Conservation (phyloP, 2,329 filamentous ascomycete species). For the Xylaria polymorpha region DNA sequence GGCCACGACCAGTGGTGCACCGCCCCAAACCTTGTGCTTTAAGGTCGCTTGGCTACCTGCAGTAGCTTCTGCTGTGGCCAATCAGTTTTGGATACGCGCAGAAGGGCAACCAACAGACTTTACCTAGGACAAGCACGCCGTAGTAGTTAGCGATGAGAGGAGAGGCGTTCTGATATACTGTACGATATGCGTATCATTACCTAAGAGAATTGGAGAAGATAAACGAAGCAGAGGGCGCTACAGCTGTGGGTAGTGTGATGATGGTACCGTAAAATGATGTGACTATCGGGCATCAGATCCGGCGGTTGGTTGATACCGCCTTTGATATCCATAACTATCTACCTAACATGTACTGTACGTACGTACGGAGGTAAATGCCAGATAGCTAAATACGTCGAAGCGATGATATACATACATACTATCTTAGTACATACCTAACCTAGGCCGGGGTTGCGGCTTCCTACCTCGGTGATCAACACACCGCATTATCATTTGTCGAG, state of each 20-base stretch:
- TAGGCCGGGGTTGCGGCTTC: not conserved
- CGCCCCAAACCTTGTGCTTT: constrained; percentile 22
- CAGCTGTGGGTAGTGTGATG: constrained; percentile 5
- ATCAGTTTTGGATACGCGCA: constrained; percentile 15
- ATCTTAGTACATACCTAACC: not conserved
- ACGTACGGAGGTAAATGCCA: not conserved
- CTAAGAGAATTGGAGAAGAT: constrained; percentile 9
- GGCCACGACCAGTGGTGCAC: constrained; percentile 16
- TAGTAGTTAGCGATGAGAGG: not conserved
- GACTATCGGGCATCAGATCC: not conserved
- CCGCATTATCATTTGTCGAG: constrained; percentile 11
- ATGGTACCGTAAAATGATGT: not conserved
- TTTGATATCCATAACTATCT: no score
- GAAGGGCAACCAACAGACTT: constrained; percentile 29
- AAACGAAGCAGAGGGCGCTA: constrained; percentile 3
- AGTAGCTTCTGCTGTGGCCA: constrained; percentile 13
- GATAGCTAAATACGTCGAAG: no score
- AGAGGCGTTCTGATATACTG: constrained; percentile 12
- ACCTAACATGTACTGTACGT: not conserved
- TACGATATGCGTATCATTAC: constrained; percentile 19
- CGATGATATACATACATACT: no score
- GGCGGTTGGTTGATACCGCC: no score
- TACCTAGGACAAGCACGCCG: not conserved
- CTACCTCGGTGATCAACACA: constrained; percentile 15
- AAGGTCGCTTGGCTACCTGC: constrained; percentile 24